Percentiles rank a stretch among this genome's conserved stretches.
phyloP scores from a whole-genome alignment of 257 asterid species.

The Linderniella brevidens region DNA sequence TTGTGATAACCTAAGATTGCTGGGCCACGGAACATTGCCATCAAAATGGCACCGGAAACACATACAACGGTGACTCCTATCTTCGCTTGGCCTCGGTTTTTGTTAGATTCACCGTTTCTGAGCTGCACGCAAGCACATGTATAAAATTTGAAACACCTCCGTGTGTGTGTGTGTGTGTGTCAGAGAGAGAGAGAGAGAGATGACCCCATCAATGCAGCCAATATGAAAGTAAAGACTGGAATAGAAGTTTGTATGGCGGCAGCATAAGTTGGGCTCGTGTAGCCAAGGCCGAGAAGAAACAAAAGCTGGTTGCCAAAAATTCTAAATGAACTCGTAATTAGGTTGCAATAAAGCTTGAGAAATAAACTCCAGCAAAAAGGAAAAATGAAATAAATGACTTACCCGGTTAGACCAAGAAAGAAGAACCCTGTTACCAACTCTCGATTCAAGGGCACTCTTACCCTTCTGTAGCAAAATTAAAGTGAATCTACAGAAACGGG shows the following conservation, averaged over 20 bases:
- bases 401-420: conserved; percentile 98
- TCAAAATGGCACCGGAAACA: conserved; percentile 74
- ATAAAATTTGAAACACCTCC: conserved; percentile 8
- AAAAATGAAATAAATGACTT: conserved; percentile 14
- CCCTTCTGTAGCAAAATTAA: conserved; percentile 38
- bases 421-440: conserved; percentile 52
- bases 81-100: conserved; percentile 79
- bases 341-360: conserved; percentile 7
- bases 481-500: background rate
- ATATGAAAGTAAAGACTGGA: conserved; percentile 75
- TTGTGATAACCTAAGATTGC: conserved; percentile 54
- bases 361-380: background rate
- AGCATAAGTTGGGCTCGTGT: conserved; percentile 85
- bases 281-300: conserved; percentile 85
- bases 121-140: conserved; percentile 45
- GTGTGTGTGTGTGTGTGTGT: background rate
- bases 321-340: conserved; percentile 24
- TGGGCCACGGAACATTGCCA: conserved; percentile 87
- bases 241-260: conserved; percentile 87
- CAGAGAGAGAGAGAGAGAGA: conserved; percentile 16
- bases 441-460: conserved; percentile 52
- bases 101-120: conserved; percentile 65
- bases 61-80: conserved; percentile 81
- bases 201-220: conserved; percentile 87
- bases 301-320: conserved; percentile 86